Evolutionary conservation across 1,284 basidiomycete species (phyloP).

Genomic region (Trichosporon inkin): DNA sequence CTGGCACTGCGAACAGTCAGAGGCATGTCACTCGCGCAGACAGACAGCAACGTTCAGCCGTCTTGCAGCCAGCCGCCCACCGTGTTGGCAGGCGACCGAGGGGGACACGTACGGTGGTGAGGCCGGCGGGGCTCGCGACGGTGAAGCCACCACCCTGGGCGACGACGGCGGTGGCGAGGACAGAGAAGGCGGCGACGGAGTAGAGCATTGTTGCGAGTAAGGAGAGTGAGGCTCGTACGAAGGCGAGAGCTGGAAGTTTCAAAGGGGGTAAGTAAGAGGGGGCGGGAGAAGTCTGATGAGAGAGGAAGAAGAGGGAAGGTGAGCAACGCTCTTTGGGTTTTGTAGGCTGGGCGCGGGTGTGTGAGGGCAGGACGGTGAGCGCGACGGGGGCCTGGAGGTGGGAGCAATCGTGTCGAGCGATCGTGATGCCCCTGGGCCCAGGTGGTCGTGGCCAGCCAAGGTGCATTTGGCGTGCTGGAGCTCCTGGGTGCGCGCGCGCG

Average conservation of each 20-base stretch:
- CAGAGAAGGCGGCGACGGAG: slow-evolving; percentile 20
- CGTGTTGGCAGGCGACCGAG: too few relatives aligned
- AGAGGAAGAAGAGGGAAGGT: slow-evolving; percentile 10
- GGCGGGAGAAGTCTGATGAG: slow-evolving; percentile 8
- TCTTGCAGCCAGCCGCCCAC: too few relatives aligned
- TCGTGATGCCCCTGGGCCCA: neutral
- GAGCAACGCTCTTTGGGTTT: slow-evolving; percentile 2
- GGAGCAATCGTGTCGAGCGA: neutral
- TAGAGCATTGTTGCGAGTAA: slow-evolving; percentile 16
- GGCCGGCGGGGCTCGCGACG: slow-evolving; percentile 60
- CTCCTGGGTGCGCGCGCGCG: too few relatives aligned
- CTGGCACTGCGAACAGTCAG: slow-evolving; percentile 33
- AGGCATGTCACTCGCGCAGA: neutral
- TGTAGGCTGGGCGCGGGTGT: slow-evolving; percentile 1
- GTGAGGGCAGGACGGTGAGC: neutral
- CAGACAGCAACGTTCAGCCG: too few relatives aligned
- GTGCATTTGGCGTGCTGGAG: neutral
- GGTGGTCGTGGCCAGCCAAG: neutral
- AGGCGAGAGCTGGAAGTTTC: slow-evolving; percentile 12
- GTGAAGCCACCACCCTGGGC: slow-evolving; percentile 52
- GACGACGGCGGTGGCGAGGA: slow-evolving; percentile 27
- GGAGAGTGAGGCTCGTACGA: slow-evolving; percentile 11
- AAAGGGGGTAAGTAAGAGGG: neutral
- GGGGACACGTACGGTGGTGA: slow-evolving; percentile 27
- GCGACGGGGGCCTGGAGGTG: neutral